Percentiles rank a stretch among this genome's conserved stretches.
These are phyloP conservation scores for Monosporascus sp. DNA, from an alignment of 2,329 filamentous ascomycete species.

Conservation along the genomic window DNA sequence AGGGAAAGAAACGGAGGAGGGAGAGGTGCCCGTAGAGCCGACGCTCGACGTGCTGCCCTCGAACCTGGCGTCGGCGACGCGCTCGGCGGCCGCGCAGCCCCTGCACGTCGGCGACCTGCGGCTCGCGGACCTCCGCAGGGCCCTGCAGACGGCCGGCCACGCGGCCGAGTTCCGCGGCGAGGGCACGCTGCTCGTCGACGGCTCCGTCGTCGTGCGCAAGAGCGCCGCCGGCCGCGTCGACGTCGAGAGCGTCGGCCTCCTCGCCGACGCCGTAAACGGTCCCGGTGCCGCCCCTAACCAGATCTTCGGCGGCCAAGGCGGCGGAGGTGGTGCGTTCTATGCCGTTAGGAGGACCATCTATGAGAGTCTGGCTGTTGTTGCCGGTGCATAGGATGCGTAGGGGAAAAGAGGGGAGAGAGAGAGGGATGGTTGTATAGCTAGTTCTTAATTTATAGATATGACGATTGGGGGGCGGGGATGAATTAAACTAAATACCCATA, in stretches of 20 bases:
- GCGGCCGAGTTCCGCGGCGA: constrained; percentile 90
- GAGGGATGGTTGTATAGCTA: no score
- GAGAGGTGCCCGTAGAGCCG: constrained; percentile 30
- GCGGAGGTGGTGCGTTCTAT: constrained; percentile 64
- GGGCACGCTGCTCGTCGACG: constrained; percentile 84
- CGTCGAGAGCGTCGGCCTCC: constrained; percentile 69
- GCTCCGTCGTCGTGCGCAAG: constrained; percentile 82
- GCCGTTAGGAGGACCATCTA: constrained; percentile 90
- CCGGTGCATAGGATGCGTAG: constrained; percentile 47
- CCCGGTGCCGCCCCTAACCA: constrained; percentile 29
- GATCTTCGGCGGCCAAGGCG: neutral
- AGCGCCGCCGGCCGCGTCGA: constrained; percentile 81
- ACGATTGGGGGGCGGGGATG: no score
- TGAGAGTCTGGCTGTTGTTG: constrained; percentile 86
- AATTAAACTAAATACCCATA: no score
- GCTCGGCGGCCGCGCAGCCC: constrained; percentile 73
- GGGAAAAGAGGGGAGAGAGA: no score
- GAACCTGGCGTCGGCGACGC: constrained; percentile 63
- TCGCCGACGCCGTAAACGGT: constrained; percentile 35
- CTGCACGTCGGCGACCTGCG: constrained; percentile 92
- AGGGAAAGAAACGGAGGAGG: constrained; percentile 4
- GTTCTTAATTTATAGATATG: no score
- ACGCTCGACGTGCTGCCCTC: constrained; percentile 50
- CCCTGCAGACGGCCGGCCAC: constrained; percentile 78
- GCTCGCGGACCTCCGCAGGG: constrained; percentile 77